Conservation (phyloP, 306 rosid species). For the Quillaja saponaria region DNA sequence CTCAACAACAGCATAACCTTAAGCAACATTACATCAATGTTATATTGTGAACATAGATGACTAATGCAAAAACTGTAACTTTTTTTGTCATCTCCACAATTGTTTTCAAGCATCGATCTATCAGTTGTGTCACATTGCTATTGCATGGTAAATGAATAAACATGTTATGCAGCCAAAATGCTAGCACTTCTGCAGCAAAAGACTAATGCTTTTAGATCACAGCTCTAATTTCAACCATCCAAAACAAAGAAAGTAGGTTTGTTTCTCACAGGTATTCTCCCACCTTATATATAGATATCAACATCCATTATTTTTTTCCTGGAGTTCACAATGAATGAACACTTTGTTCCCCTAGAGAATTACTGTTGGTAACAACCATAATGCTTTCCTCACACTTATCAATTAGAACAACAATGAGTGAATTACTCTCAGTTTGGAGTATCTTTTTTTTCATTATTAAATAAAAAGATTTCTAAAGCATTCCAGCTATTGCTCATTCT, state of each 20-base stretch:
- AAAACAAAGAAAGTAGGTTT: neutral
- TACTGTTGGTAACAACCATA: too few relatives aligned
- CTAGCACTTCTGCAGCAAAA: neutral
- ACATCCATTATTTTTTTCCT: neutral
- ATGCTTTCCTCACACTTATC: too few relatives aligned
- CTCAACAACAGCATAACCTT: constrained; percentile 67
- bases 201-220: neutral
- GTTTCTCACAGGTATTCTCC: neutral
- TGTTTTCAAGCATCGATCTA: too few relatives aligned
- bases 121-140: too few relatives aligned
- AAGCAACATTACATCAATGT: constrained; percentile 7
- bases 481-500: too few relatives aligned
- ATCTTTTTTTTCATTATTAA: too few relatives aligned
- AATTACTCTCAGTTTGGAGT: too few relatives aligned
- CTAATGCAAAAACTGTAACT: neutral
- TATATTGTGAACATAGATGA: constrained; percentile 4
- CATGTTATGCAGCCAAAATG: neutral
- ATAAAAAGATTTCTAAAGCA: too few relatives aligned
- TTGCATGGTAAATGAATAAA: neutral
- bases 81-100: too few relatives aligned
- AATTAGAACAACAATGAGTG: too few relatives aligned
- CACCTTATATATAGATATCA: neutral
- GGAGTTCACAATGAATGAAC: neutral
- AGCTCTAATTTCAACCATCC: neutral
- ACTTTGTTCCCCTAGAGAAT: neutral